Evolutionary conservation across 2,329 filamentous ascomycete genomes (phyloP).

Genomic region (Amauroascus verrucosus): DNA sequence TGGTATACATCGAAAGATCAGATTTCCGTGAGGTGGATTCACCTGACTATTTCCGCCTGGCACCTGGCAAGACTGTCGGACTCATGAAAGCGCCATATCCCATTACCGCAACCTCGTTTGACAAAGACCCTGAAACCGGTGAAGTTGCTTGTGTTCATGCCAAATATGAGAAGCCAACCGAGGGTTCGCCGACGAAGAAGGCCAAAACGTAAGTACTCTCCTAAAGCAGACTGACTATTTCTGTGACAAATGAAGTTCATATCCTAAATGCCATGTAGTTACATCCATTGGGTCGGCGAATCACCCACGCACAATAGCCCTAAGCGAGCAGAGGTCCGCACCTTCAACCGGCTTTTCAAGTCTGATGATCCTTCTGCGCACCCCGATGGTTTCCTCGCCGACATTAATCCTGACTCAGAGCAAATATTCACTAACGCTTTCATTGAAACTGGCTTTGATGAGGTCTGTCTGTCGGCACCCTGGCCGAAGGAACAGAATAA

Average conservation of each 20-base stretch:
- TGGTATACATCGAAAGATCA: slow-evolving; percentile 71
- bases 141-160: slow-evolving; percentile 57
- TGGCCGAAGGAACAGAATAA: slow-evolving; percentile 67
- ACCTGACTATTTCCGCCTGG: slow-evolving; percentile 66
- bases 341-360: slow-evolving; percentile 78
- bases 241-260: neutral
- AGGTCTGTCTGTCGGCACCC: slow-evolving; percentile 61
- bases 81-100: slow-evolving; percentile 61
- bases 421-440: slow-evolving; percentile 66
- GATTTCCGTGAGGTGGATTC: slow-evolving; percentile 67
- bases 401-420: slow-evolving; percentile 77
- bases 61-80: slow-evolving; percentile 63
- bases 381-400: slow-evolving; percentile 68
- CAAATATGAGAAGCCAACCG: slow-evolving; percentile 55
- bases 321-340: slow-evolving; percentile 59
- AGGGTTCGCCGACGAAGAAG: slow-evolving; percentile 50
- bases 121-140: slow-evolving; percentile 54
- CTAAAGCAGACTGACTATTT: neutral
- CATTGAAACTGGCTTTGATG: slow-evolving; percentile 72
- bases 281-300: slow-evolving; percentile 80
- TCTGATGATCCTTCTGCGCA: slow-evolving; percentile 69
- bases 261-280: slow-evolving; percentile 25
- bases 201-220: slow-evolving; percentile 54
- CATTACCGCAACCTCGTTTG: slow-evolving; percentile 58
- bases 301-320: slow-evolving; percentile 52